Conservation (phyloP, 2,329 filamentous ascomycete genomes). For the Chrysoporthe deuterocubensis region DNA sequence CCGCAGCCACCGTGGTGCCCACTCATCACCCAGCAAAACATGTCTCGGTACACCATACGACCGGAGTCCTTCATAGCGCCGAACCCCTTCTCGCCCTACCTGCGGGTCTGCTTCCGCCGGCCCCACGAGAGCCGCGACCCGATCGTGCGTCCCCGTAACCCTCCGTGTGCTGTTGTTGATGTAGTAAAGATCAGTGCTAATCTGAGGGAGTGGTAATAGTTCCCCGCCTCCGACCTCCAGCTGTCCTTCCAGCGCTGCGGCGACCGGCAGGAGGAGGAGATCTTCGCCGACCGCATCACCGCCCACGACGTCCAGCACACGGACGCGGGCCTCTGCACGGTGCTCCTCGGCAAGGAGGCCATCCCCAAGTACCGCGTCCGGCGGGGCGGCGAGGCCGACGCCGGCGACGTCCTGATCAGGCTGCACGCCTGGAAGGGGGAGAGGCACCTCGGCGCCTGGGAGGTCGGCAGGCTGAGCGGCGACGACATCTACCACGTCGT, state of each 20-base stretch:
- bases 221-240: slow-evolving; percentile 28
- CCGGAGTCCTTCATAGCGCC: slow-evolving; percentile 26
- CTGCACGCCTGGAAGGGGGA: slow-evolving; percentile 31
- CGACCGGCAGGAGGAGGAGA: slow-evolving; percentile 11
- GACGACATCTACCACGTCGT: slow-evolving; percentile 14
- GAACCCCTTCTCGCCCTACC: slow-evolving; percentile 21
- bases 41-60: slow-evolving; percentile 20
- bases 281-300: slow-evolving; percentile 26
- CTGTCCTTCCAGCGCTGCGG: slow-evolving; percentile 24
- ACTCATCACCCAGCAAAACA: slow-evolving; percentile 4
- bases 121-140: slow-evolving; percentile 24
- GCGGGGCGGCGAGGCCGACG: slow-evolving; percentile 1
- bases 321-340: slow-evolving; percentile 23
- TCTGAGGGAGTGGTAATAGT: neutral
- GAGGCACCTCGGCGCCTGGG: slow-evolving; percentile 26
- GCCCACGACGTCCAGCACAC: slow-evolving; percentile 22
- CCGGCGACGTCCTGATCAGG: slow-evolving; percentile 22
- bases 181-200: neutral
- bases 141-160: slow-evolving; percentile 18
- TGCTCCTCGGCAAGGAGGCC: slow-evolving; percentile 18
- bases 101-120: slow-evolving; percentile 26
- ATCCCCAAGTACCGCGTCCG: slow-evolving; percentile 19
- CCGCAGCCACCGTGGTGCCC: neutral
- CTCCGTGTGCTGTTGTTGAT: too few relatives aligned
- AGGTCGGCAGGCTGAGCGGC: slow-evolving; percentile 29